Evolutionary conservation across 768 basidiomycete genomes (phyloP).

Genomic region (Cubamyces lactineus): DNA sequence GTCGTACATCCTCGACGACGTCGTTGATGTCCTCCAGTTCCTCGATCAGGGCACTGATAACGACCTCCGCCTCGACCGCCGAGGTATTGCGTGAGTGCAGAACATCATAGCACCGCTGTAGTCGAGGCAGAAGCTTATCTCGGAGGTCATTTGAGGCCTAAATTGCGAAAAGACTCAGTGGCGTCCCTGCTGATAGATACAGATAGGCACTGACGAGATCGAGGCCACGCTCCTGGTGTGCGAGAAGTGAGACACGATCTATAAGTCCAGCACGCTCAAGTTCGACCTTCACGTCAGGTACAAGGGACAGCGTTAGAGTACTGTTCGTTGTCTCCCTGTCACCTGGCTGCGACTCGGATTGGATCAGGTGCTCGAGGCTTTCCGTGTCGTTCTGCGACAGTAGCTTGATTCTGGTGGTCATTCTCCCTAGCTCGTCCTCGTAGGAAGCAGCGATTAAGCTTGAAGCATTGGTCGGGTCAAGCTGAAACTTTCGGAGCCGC

Average conservation of each 20-base stretch:
- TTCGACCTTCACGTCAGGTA: conserved; percentile 32
- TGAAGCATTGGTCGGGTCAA: not conserved
- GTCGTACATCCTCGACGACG: conserved; percentile 7
- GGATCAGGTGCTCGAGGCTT: not conserved
- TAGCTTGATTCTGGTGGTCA: not conserved
- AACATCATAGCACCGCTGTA: conserved; percentile 32
- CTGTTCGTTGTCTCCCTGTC: not conserved
- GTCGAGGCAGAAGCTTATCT: conserved; percentile 22
- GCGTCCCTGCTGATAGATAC: not conserved
- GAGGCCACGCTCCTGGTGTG: conserved; percentile 28
- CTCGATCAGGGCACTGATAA: conserved; percentile 39
- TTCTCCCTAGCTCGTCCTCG: conserved; percentile 13
- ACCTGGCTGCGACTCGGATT: not conserved
- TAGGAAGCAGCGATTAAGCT: conserved; percentile 4
- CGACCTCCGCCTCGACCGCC: conserved; percentile 35
- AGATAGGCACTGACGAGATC: conserved; percentile 30
- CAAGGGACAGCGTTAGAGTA: not conserved
- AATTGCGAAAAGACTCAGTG: not conserved
- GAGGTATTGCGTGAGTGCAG: conserved; percentile 30
- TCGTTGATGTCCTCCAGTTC: conserved; percentile 35
- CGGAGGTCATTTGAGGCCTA: conserved; percentile 1
- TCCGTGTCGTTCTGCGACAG: not conserved
- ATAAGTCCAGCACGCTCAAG: conserved; percentile 37
- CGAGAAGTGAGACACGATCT: conserved; percentile 37
- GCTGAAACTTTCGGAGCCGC: not conserved